phyloP scores from a whole-genome alignment of 306 rosid species.

The Oemleria cerasiformis region DNA sequence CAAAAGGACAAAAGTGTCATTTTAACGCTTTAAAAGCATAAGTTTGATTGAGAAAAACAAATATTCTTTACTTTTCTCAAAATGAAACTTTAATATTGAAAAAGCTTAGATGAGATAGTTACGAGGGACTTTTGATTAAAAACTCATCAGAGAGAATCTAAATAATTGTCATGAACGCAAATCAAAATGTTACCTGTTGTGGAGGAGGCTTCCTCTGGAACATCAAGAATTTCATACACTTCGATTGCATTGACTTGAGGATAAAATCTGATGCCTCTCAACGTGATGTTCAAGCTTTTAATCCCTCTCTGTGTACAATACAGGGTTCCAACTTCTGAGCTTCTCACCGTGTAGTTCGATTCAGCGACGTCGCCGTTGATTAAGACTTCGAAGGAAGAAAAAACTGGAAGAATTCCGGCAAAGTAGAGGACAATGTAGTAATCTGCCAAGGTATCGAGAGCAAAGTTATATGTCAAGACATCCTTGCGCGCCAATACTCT shows the following conservation, averaged over 20 bases:
- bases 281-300: constrained; percentile 59
- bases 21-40: no score
- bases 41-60: no score
- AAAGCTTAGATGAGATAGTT: no score
- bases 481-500: constrained; percentile 64
- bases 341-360: constrained; percentile 59
- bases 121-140: no score
- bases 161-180: neutral
- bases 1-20: no score
- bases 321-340: constrained; percentile 57
- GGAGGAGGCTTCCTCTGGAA: constrained; percentile 79
- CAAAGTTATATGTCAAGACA: constrained; percentile 58
- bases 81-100: no score
- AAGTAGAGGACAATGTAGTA: constrained; percentile 81
- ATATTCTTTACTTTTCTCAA: no score
- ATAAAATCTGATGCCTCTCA: constrained; percentile 50
- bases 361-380: constrained; percentile 58
- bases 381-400: constrained; percentile 63
- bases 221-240: constrained; percentile 66
- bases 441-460: constrained; percentile 55
- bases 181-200: constrained; percentile 62
- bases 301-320: constrained; percentile 45
- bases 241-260: constrained; percentile 93
- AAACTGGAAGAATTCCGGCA: constrained; percentile 80
- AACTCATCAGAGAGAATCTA: no score